phyloP scores from a whole-genome alignment of 1,284 basidiomycete genomes.

The Porogramme epimiltina region DNA sequence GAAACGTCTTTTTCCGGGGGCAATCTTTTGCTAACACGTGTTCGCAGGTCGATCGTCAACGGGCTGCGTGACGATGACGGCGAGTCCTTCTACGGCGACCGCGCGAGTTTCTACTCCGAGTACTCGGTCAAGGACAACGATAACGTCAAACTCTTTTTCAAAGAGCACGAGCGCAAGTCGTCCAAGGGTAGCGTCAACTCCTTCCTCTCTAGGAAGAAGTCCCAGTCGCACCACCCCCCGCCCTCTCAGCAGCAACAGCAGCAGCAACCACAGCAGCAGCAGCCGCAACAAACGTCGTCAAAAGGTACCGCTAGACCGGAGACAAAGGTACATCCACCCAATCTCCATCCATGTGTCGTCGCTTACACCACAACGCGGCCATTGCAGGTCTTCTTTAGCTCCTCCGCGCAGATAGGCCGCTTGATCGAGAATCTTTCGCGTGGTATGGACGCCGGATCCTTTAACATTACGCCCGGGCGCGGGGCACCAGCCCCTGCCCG shows the following conservation, averaged over 20 bases:
- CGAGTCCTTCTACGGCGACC: slow-evolving; percentile 65
- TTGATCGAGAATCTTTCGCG: slow-evolving; percentile 79
- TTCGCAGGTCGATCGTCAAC: slow-evolving; percentile 77
- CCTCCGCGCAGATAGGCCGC: slow-evolving; percentile 74
- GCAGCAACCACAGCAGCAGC: slow-evolving; percentile 20
- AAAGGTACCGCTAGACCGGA: slow-evolving; percentile 62
- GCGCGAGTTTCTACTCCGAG: slow-evolving; percentile 74
- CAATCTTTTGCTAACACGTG: slow-evolving; percentile 15
- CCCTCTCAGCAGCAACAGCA: not conserved
- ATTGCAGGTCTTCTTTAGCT: slow-evolving; percentile 75
- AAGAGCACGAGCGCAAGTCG: slow-evolving; percentile 66
- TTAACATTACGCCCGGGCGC: slow-evolving; percentile 59
- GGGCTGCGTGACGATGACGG: slow-evolving; percentile 77
- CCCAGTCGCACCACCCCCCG: not conserved
- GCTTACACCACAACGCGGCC: slow-evolving; percentile 11
- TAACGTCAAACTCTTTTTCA: slow-evolving; percentile 67
- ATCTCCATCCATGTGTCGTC: not conserved
- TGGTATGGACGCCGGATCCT: slow-evolving; percentile 77
- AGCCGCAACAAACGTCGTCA: slow-evolving; percentile 18
- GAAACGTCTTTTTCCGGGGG: not conserved
- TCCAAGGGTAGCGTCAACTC: slow-evolving; percentile 70
- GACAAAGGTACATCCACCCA: slow-evolving; percentile 62
- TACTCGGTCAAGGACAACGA: slow-evolving; percentile 65
- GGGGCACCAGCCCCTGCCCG: slow-evolving; percentile 32
- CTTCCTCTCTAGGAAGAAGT: slow-evolving; percentile 60